Base-by-base conservation (phyloP, 179 eudicot species). In the Beta macrorhiza region DNA sequence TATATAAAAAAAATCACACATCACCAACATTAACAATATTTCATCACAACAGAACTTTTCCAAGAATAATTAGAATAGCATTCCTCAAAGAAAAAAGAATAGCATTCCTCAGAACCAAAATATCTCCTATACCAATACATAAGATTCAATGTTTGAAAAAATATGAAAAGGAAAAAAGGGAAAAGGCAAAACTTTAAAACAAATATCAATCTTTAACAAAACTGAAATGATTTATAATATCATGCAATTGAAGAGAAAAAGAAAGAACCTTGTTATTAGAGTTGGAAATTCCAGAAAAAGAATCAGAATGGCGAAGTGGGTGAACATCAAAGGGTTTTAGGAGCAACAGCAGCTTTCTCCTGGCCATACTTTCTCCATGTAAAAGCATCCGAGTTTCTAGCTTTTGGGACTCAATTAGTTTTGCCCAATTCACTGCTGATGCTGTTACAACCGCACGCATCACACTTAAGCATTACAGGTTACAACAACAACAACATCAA, bases 321-420 rank as follows among this genome's bases (percentile, higher is more conserved):
- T 82, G 87, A 4, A 80, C 87, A 37, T 91, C 91, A 12, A 90
- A 82, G 32, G 97, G 94, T 90, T 95, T 95, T 76, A 93, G 82
- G 77, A 95, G 84, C 88, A 93, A 75, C 79, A 92, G 71, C 62
- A 95, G 81, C 56, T 92, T 84, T 84, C 85, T 86, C 71, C 88
- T 87, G 65, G 84, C 92, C 97, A 93, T 93, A 64, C 58, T 63
- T 44, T 77, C 79, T 25, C 85, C 76, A 52, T 80, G 65, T 29
- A 78, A 75, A 49, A 58, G 20, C 79, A 79, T 74, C 53, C 82
- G 75, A 78, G 11, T 49, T 17, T 22, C 16, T 5, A 68, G 72
- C 0, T 37, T 37, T 19, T 32, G 69, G 1, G 69, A 44, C 12
- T 65, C 16, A 65, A 13, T 0, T 65, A 1, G 1, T 25, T 1